These are phyloP conservation scores for Globisporangium abappressorium DNA, from an alignment of 352 stramenopile genomes.

Conservation along the genomic window DNA sequence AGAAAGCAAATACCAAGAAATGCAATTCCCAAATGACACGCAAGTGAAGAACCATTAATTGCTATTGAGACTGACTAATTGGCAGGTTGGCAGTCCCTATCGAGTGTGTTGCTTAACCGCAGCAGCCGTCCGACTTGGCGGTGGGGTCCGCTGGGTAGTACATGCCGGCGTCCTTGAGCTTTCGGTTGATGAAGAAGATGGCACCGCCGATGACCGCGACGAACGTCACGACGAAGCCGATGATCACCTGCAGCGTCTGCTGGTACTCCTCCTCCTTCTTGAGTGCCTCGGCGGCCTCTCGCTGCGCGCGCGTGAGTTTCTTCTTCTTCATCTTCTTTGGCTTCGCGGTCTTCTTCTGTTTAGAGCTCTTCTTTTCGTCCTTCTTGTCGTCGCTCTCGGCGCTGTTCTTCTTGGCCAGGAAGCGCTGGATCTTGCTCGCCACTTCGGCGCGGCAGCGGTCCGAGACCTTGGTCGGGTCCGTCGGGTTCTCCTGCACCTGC, in stretches of 20 bases:
- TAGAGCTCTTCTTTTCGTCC: constrained; percentile 17
- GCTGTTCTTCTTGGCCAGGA: constrained; percentile 43
- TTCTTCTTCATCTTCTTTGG: constrained; percentile 64
- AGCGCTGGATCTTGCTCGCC: constrained; percentile 55
- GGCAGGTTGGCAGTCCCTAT: not conserved
- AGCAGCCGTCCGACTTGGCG: constrained; percentile 51
- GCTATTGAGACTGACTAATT: not conserved
- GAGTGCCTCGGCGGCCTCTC: constrained; percentile 42
- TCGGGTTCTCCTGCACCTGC: constrained; percentile 69
- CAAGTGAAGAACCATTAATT: not conserved
- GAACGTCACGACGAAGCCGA: constrained; percentile 66
- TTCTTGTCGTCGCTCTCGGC: constrained; percentile 28
- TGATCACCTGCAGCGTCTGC: constrained; percentile 62
- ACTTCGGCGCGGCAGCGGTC: constrained; percentile 62
- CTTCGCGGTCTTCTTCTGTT: constrained; percentile 22
- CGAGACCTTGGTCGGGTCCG: constrained; percentile 57
- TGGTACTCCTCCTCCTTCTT: constrained; percentile 74
- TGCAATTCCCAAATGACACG: not conserved
- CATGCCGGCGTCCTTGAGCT: constrained; percentile 78
- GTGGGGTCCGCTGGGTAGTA: constrained; percentile 65
- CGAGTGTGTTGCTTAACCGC: constrained; percentile 18
- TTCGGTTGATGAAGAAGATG: constrained; percentile 79
- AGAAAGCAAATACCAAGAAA: not conserved
- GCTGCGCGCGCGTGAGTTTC: constrained; percentile 56
- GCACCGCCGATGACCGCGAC: constrained; percentile 50